These are phyloP conservation scores for Fimicolochytrium jonesii DNA, from an alignment of 192 early-diverging fungal species.

Conservation along the genomic window DNA sequence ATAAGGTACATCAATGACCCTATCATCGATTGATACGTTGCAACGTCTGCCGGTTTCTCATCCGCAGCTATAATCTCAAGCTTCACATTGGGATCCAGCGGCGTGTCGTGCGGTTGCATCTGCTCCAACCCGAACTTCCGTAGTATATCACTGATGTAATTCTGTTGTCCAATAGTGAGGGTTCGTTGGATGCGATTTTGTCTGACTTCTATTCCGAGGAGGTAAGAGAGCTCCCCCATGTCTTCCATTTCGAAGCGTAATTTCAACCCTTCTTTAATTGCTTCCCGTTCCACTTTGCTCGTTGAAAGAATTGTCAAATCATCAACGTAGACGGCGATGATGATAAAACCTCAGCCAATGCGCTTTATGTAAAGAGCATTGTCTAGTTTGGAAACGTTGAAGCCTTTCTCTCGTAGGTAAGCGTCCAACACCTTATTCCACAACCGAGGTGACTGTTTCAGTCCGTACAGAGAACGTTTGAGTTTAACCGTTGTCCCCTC, in stretches of 20 bases:
- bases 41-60: too few relatives aligned
- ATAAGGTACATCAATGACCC: slow-evolving; percentile 16
- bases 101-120: too few relatives aligned
- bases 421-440: slow-evolving; percentile 11
- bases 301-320: slow-evolving; percentile 18
- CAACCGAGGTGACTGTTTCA: slow-evolving; percentile 13
- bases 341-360: not conserved
- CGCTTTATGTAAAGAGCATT: slow-evolving; percentile 14
- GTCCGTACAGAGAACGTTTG: not conserved
- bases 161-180: slow-evolving; percentile 6
- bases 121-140: not conserved
- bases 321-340: slow-evolving; percentile 38
- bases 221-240: not conserved
- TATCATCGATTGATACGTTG: not conserved
- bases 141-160: slow-evolving; percentile 8
- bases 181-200: not conserved
- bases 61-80: too few relatives aligned
- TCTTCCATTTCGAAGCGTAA: too few relatives aligned
- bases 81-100: too few relatives aligned
- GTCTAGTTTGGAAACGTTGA: not conserved
- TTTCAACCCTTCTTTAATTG: too few relatives aligned
- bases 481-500: too few relatives aligned
- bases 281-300: too few relatives aligned
- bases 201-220: too few relatives aligned
- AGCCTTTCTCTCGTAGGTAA: not conserved